Evolutionary conservation across 768 basidiomycete genomes (phyloP), one percentile per base, ranked within the genome.

Genomic region (Tephrocybe sp.): DNA sequence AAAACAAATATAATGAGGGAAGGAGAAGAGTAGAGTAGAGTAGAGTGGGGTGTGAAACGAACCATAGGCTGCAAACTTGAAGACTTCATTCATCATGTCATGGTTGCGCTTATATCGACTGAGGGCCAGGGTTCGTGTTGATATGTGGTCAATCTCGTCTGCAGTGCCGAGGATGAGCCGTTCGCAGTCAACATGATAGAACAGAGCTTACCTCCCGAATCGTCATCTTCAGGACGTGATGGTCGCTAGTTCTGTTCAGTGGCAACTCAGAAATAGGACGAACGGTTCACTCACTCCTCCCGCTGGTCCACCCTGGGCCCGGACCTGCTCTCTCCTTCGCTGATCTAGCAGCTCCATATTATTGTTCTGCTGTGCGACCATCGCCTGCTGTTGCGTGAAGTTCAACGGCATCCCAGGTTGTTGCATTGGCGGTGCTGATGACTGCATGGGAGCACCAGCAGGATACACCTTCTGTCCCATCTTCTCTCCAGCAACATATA

Each of bases 61-160:
- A 75, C 89, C 81, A 58, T 82, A 86, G 1, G 85, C 86, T 19
- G 89, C 89, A 55, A 80, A 77, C 55, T 74, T 75, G 65, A 92
- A 91, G 1, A 92, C 85, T 35, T 86, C 86, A 60, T 86, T 86
- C 89, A 92, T 92, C 52, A 86, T 72, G 36, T 90, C 89, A 59
- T 92, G 88, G 59, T 92, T 92, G 5, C 89, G 82, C 55, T 76
- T 79, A 60, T 90, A 92, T 28, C 89, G 76, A 15, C 82, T 78
- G 28, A 87, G 59, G 6, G 90, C 86, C 13, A 91, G 73, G 2
- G 87, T 80, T 35, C 86, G 78, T 1, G 86, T 82, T 0, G 89
- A 86, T 51, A 91, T 85, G 51, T 76, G 71, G 51, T 91, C 89
- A 19, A 75, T 67, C 53, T 89, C 87, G 56, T 88, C 84, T 79